phyloP scores from a whole-genome alignment of 495 filamentous ascomycete genomes.

The Emericellopsis terricola region DNA sequence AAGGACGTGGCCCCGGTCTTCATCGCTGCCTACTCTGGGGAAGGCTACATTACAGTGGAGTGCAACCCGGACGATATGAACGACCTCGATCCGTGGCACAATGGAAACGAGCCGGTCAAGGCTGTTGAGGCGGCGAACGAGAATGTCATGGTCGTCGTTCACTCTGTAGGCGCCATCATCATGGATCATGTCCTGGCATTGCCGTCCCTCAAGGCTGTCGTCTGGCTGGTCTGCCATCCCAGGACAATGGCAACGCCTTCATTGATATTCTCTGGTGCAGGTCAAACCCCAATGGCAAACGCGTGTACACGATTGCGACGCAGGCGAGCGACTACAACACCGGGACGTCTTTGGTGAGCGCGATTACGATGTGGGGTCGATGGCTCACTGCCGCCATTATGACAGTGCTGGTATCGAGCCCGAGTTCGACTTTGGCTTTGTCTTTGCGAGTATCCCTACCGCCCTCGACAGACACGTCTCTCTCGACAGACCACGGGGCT shows the following conservation, averaged over 20 bases:
- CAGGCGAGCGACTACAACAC: conserved; percentile 62
- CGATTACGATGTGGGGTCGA: conserved; percentile 57
- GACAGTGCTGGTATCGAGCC: conserved; percentile 42
- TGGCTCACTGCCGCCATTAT: conserved; percentile 77
- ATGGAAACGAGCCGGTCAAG: conserved; percentile 53
- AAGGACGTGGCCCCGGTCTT: conserved; percentile 47
- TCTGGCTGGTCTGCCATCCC: conserved; percentile 78
- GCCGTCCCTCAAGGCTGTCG: conserved; percentile 57
- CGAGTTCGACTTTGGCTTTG: conserved; percentile 45
- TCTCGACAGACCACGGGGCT: not conserved
- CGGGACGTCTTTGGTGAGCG: conserved; percentile 28
- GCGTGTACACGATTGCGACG: conserved; percentile 87
- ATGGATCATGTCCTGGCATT: conserved; percentile 68
- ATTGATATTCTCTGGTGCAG: conserved; percentile 76
- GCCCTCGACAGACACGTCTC: not conserved
- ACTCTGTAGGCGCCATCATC: conserved; percentile 76
- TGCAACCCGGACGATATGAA: conserved; percentile 38
- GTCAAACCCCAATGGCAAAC: conserved; percentile 61
- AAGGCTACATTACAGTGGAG: conserved; percentile 49
- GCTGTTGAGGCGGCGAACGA: conserved; percentile 42
- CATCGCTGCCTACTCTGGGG: conserved; percentile 46
- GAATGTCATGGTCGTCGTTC: conserved; percentile 75
- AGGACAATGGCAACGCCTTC: conserved; percentile 80
- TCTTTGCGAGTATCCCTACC: conserved; percentile 35
- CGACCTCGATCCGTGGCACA: conserved; percentile 54